Conservation (phyloP, 2,329 filamentous ascomycete species). For the Ceratocystis papillata region DNA sequence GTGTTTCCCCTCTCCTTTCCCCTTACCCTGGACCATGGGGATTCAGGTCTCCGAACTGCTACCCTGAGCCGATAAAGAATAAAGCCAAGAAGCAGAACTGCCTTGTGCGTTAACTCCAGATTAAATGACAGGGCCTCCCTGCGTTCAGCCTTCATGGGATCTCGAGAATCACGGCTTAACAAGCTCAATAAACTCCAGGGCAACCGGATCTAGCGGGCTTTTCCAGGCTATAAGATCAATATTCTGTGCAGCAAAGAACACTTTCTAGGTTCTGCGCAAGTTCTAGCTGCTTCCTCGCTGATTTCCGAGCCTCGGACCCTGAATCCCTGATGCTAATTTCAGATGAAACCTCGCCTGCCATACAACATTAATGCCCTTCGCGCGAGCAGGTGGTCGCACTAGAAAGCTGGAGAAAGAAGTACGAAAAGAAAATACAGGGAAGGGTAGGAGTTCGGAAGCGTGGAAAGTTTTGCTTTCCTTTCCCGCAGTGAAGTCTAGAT, state of each 20-base stretch:
- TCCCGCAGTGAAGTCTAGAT: background rate
- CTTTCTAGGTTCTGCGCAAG: background rate
- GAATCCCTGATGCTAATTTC: constrained; percentile 11
- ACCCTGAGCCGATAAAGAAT: background rate
- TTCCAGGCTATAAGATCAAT: background rate
- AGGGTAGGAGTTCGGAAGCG: too few species aligned
- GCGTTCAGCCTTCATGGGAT: background rate
- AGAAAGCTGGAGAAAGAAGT: background rate
- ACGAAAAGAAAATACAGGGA: background rate
- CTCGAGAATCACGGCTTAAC: background rate
- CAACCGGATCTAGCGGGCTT: background rate
- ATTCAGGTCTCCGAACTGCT: background rate
- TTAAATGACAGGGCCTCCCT: background rate
- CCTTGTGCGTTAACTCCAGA: background rate
- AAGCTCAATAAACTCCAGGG: background rate
- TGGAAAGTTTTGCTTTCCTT: too few species aligned
- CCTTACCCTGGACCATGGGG: background rate
- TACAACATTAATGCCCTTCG: background rate
- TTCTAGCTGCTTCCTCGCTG: background rate
- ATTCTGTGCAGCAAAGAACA: background rate
- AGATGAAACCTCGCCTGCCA: constrained; percentile 14
- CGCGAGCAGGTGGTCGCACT: background rate
- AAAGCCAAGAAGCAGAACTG: background rate
- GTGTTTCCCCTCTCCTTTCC: background rate
- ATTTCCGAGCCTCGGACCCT: background rate